Conservation (phyloP, 192 early-diverging fungal genomes). For the Coemansia sp. region DNA sequence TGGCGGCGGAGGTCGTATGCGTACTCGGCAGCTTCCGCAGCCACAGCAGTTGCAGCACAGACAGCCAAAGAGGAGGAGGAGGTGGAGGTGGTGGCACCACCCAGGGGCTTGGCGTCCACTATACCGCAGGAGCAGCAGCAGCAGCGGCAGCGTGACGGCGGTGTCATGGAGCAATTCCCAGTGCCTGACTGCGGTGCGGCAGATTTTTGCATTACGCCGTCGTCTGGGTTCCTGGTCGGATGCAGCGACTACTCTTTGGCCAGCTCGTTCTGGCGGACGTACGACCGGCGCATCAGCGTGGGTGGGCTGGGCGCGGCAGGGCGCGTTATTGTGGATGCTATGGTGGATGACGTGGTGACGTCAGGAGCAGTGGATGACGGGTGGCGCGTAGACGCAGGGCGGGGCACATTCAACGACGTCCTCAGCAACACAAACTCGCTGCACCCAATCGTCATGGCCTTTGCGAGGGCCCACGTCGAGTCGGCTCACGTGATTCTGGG, state of each 20-base stretch:
- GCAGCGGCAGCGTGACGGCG: no score
- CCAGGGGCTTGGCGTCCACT: neutral
- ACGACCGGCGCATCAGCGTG: conserved; percentile 32
- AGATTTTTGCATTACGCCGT: neutral
- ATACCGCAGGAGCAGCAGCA: neutral
- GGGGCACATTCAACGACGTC: conserved; percentile 43
- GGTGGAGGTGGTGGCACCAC: neutral
- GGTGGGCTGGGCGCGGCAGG: conserved; percentile 2
- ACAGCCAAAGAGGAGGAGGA: no score
- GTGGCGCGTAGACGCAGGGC: conserved; percentile 31
- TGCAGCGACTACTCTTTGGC: neutral
- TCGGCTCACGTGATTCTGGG: conserved; percentile 23
- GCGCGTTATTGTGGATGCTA: conserved; percentile 34
- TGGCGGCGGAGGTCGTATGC: conserved; percentile 23
- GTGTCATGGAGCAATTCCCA: conserved; percentile 11
- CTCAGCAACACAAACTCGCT: conserved; percentile 21
- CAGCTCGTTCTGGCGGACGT: conserved; percentile 21
- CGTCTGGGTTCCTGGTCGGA: neutral
- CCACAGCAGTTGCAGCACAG: conserved; percentile 22
- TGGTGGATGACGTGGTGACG: conserved; percentile 29
- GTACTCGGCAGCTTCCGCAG: conserved; percentile 32
- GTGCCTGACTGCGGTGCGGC: neutral
- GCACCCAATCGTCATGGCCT: conserved; percentile 40
- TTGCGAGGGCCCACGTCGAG: conserved; percentile 34
- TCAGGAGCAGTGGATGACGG: conserved; percentile 15